A percentile compares a stretch with the other conserved stretches of the same genome.
Conservation (phyloP, 441 rosid species). For the Arabidopsis lyrata region DNA sequence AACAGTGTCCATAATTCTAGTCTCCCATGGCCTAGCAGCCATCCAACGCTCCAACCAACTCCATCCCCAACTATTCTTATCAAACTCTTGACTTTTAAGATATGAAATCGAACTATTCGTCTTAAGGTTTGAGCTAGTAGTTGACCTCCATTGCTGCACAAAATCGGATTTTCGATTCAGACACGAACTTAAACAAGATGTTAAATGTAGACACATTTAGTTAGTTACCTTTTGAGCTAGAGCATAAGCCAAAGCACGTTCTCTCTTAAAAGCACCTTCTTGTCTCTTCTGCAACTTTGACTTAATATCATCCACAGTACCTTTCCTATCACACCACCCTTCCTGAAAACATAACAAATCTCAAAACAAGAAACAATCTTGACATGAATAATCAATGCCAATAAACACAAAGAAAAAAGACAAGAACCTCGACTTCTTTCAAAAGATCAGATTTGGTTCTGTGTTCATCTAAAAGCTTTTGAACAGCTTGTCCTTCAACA, state of each 20-base stretch:
- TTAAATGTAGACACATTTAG: background rate
- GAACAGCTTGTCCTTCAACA: slow-evolving; percentile 84
- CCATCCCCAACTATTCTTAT: slow-evolving; percentile 93
- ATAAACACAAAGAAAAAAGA: background rate
- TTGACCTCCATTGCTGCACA: slow-evolving; percentile 80
- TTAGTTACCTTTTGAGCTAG: slow-evolving; percentile 78
- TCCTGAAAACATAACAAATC: slow-evolving; percentile 52
- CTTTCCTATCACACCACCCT: slow-evolving; percentile 95
- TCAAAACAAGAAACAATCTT: slow-evolving; percentile 1
- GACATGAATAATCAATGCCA: background rate
- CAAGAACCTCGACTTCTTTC: slow-evolving; percentile 80
- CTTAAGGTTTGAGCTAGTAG: slow-evolving; percentile 47
- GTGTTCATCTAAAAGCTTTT: slow-evolving; percentile 67
- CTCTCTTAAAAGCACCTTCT: slow-evolving; percentile 90
- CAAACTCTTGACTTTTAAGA: slow-evolving; percentile 66
- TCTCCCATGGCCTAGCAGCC: slow-evolving; percentile 97
- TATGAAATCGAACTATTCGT: slow-evolving; percentile 47
- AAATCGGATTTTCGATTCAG: slow-evolving; percentile 1
- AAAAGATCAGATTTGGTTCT: slow-evolving; percentile 71
- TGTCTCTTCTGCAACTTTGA: slow-evolving; percentile 81
- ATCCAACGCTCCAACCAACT: slow-evolving; percentile 98
- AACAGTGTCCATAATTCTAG: slow-evolving; percentile 70
- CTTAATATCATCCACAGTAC: slow-evolving; percentile 79
- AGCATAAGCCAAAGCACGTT: slow-evolving; percentile 89
- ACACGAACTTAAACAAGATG: background rate